phyloP scores from a whole-genome alignment of 2,329 filamentous ascomycete species.

The Trichoderma atrobrunneum region DNA sequence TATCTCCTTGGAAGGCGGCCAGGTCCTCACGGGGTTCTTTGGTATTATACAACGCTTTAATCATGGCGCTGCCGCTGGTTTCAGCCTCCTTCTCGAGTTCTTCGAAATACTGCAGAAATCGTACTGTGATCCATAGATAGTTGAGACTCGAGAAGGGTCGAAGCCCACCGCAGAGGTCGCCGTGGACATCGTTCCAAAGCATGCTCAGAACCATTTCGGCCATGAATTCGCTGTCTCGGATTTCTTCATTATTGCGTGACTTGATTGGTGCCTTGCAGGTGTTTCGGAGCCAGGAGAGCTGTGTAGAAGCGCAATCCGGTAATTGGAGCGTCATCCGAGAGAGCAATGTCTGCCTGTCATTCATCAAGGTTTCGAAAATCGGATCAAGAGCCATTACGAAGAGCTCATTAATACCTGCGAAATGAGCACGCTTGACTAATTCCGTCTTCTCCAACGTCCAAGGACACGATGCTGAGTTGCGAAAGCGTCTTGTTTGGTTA shows the following conservation, averaged over 20 bases:
- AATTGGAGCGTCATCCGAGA: neutral
- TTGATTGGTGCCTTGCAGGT: neutral
- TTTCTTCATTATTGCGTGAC: neutral
- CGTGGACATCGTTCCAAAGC: neutral
- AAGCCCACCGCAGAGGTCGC: neutral
- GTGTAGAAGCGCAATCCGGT: neutral
- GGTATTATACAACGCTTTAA: neutral
- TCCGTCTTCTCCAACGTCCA: conserved; percentile 7
- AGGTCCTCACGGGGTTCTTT: too few relatives aligned
- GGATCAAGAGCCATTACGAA: neutral
- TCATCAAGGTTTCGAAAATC: neutral
- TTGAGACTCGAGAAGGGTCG: neutral
- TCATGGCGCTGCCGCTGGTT: neutral
- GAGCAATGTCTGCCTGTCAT: neutral
- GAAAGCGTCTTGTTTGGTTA: conserved; percentile 26
- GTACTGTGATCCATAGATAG: neutral
- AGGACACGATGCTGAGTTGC: conserved; percentile 28
- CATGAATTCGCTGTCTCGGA: neutral
- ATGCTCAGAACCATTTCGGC: neutral
- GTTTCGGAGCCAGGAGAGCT: neutral
- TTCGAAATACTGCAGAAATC: neutral
- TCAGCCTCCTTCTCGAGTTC: neutral
- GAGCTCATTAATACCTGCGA: neutral
- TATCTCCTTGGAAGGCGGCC: neutral
- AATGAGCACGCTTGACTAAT: neutral